These are phyloP conservation scores for Poa pratensis DNA, from an alignment of 176 grass and related monocot genomes.

Conservation along the genomic window DNA sequence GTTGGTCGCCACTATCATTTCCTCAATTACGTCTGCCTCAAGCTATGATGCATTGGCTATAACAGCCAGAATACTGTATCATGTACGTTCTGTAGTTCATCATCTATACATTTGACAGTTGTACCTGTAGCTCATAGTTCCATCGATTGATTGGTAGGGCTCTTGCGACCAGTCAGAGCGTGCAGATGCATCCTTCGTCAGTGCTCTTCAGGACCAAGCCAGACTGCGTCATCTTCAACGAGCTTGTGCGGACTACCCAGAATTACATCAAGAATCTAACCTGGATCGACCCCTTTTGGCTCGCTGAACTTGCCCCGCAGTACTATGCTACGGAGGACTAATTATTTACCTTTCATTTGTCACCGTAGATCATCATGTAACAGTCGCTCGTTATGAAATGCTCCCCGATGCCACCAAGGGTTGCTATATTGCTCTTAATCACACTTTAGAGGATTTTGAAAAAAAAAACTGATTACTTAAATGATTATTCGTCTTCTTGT, in stretches of 20 bases:
- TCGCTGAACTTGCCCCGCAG: constrained; percentile 89
- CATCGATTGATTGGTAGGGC: constrained; percentile 49
- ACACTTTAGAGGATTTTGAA: too few relatives aligned
- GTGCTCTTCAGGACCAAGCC: constrained; percentile 74
- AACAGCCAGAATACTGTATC: neutral
- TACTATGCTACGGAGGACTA: constrained; percentile 71
- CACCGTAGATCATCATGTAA: too few relatives aligned
- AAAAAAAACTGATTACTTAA: neutral
- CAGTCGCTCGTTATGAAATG: too few relatives aligned
- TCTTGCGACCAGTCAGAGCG: constrained; percentile 62
- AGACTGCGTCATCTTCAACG: constrained; percentile 86
- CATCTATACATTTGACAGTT: neutral
- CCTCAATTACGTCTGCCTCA: neutral
- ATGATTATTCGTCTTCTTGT: neutral
- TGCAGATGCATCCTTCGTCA: constrained; percentile 94
- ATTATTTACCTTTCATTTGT: neutral
- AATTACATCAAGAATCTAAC: constrained; percentile 80
- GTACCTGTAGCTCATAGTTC: neutral
- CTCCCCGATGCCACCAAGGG: too few relatives aligned
- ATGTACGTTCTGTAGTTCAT: neutral
- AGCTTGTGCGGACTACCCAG: constrained; percentile 72
- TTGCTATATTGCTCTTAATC: too few relatives aligned
- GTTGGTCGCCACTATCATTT: neutral
- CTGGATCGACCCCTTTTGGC: constrained; percentile 79
- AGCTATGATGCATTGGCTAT: neutral